phyloP scores from a whole-genome alignment of 257 asterid species.

The Marsdenia floribunda region DNA sequence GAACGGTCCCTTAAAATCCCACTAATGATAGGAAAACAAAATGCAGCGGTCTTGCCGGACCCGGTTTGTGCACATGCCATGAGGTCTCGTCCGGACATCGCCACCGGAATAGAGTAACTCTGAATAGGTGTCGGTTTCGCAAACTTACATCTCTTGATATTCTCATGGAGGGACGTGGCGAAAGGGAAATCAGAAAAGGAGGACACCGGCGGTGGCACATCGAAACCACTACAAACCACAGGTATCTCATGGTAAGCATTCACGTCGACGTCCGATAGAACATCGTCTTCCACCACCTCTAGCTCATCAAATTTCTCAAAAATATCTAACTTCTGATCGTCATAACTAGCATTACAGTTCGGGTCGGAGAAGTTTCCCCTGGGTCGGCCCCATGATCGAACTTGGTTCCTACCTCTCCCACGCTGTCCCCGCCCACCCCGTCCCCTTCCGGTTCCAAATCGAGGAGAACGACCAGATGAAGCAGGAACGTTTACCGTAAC shows the following conservation, averaged over 20 bases:
- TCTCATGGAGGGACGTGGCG: slow-evolving; percentile 31
- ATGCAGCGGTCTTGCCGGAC: slow-evolving; percentile 85
- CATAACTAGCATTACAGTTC: background rate
- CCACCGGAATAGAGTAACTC: slow-evolving; percentile 63
- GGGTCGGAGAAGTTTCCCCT: slow-evolving; percentile 10
- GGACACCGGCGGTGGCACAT: slow-evolving; percentile 54
- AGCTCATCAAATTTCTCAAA: slow-evolving; percentile 29
- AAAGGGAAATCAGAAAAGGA: slow-evolving; percentile 49
- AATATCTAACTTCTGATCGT: slow-evolving; percentile 12
- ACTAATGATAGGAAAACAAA: slow-evolving; percentile 65
- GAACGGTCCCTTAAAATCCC: slow-evolving; percentile 23
- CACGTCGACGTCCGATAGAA: background rate
- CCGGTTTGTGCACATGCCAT: slow-evolving; percentile 94
- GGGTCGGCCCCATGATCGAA: slow-evolving; percentile 19
- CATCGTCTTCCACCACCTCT: slow-evolving; percentile 15
- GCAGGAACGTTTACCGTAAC: slow-evolving; percentile 18
- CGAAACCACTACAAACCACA: slow-evolving; percentile 53
- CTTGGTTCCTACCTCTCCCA: slow-evolving; percentile 7
- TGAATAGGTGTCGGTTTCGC: slow-evolving; percentile 70
- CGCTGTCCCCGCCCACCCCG: slow-evolving; percentile 18
- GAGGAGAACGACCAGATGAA: slow-evolving; percentile 8
- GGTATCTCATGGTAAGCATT: slow-evolving; percentile 26
- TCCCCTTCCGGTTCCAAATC: slow-evolving; percentile 5
- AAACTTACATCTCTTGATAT: slow-evolving; percentile 55
- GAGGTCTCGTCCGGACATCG: slow-evolving; percentile 62